Percentiles rank a stretch among this genome's conserved stretches.
Evolutionary conservation across 192 early-diverging fungal genomes (phyloP).

Genomic region (Fimicolochytrium jonesii): DNA sequence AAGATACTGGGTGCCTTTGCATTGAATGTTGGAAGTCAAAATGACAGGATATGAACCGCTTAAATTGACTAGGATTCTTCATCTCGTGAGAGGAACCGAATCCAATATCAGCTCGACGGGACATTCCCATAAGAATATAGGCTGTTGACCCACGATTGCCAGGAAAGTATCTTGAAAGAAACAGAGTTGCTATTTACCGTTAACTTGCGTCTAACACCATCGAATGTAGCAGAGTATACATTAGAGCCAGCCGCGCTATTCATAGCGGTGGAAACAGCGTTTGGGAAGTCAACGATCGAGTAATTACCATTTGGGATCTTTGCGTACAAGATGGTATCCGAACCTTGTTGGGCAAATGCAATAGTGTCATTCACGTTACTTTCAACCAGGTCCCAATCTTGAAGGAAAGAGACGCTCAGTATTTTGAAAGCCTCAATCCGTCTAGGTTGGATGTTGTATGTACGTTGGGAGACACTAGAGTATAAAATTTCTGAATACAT

Average conservation of each 20-base stretch:
- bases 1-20: slow-evolving; percentile 1
- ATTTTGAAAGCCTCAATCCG: slow-evolving; percentile 7
- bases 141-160: slow-evolving; percentile 6
- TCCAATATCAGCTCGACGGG: background rate
- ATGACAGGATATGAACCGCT: slow-evolving; percentile 8
- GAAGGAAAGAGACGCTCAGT: slow-evolving; percentile 2
- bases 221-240: background rate
- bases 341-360: slow-evolving; percentile 18
- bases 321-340: slow-evolving; percentile 2
- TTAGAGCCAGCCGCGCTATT: slow-evolving; percentile 6
- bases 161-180: slow-evolving; percentile 5
- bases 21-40: background rate
- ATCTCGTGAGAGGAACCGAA: background rate
- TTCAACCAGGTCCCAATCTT: slow-evolving; percentile 15
- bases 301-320: slow-evolving; percentile 17
- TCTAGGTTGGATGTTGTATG: background rate
- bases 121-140: slow-evolving; percentile 4
- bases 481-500: slow-evolving; percentile 16
- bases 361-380: background rate
- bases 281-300: slow-evolving; percentile 9
- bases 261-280: slow-evolving; percentile 5
- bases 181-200: no score
- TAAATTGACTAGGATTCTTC: slow-evolving; percentile 8
- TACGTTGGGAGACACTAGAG: background rate
- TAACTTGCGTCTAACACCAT: background rate